Percentiles rank a stretch among this genome's conserved stretches.
These are phyloP conservation scores for Ammopiptanthus mongolicus DNA, from an alignment of 306 rosid species.

Conservation along the genomic window DNA sequence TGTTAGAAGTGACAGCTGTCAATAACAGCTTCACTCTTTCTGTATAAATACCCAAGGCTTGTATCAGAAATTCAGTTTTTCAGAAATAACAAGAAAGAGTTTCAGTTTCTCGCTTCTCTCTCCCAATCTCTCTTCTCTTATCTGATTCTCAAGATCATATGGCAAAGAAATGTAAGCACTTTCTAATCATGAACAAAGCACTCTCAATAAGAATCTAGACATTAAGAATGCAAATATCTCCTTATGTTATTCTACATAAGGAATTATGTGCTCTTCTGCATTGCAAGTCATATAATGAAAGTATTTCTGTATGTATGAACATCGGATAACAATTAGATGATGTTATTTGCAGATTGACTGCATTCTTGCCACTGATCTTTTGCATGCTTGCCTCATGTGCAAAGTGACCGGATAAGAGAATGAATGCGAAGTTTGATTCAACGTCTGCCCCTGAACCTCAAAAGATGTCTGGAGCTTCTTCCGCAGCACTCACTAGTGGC, in stretches of 20 bases:
- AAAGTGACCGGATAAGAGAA: slow-evolving; percentile 29
- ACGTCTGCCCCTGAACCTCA: slow-evolving; percentile 38
- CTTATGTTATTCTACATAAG: background rate
- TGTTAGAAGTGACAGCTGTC: too few relatives aligned
- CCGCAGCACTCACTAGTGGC: slow-evolving; percentile 38
- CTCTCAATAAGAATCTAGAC: background rate
- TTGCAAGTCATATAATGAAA: background rate
- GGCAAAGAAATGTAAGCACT: background rate
- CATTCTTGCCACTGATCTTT: background rate
- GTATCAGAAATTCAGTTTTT: too few relatives aligned
- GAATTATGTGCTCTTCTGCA: background rate
- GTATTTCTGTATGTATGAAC: background rate
- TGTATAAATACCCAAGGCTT: too few relatives aligned
- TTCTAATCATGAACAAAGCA: background rate
- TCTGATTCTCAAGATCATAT: too few relatives aligned
- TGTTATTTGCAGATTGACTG: slow-evolving; percentile 18
- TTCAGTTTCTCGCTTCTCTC: too few relatives aligned
- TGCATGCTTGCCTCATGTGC: background rate
- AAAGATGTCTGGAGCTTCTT: slow-evolving; percentile 60
- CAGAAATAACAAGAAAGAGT: too few relatives aligned
- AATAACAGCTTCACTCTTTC: too few relatives aligned
- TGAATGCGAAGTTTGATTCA: slow-evolving; percentile 45
- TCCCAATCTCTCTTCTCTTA: too few relatives aligned
- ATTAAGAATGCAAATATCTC: background rate
- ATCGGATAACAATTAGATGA: background rate